Base-by-base conservation (phyloP, 2,329 filamentous ascomycete species). In the Gaeumannomyces tritici region DNA sequence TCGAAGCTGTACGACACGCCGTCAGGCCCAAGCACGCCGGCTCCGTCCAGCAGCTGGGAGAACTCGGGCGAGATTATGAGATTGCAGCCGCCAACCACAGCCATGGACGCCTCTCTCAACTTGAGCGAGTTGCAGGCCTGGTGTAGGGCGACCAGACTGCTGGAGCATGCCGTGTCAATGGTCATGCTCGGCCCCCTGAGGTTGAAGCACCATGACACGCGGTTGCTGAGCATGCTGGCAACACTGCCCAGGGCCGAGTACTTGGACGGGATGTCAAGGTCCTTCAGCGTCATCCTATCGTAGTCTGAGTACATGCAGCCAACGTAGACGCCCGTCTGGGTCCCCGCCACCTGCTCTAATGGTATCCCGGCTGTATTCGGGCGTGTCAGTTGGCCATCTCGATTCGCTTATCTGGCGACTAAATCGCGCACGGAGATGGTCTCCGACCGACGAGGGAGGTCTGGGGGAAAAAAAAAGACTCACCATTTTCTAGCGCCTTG, bases 401-500 rank as follows among this genome's bases (percentile, higher is more conserved):
- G 28, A 24, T 18, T 56, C 12, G 26, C 26, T 28, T 4, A 15
- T 15, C 28, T n/a, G n/a, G n/a, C n/a, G n/a, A 28, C 26, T 11
- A 4, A 1, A 15, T 11, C 26, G 24, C 11, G 55, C 24, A 5
- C 18, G 21, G 21, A n/a, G 21, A 9, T 51, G 4, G n/a, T n/a
- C n/a, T n/a, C n/a, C n/a, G n/a, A n/a, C n/a, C n/a, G n/a, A n/a
- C n/a, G n/a, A n/a, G n/a, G n/a, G n/a, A n/a, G n/a, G n/a, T n/a
- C n/a, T n/a, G n/a, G n/a, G n/a, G n/a, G n/a, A n/a, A n/a, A n/a
- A n/a, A n/a, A n/a, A n/a, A 13, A 27, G 11, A 55, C 59, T 55
- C 51, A 29, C 60, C 60, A 78, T 85, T 85, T 70, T 89, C 85
- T 55, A 89, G 75, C 2, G 85, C 85, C 67, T 88, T 85, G 67